phyloP scores from a whole-genome alignment of 108 stramenopile genomes.

The Nitzschia sp. region DNA sequence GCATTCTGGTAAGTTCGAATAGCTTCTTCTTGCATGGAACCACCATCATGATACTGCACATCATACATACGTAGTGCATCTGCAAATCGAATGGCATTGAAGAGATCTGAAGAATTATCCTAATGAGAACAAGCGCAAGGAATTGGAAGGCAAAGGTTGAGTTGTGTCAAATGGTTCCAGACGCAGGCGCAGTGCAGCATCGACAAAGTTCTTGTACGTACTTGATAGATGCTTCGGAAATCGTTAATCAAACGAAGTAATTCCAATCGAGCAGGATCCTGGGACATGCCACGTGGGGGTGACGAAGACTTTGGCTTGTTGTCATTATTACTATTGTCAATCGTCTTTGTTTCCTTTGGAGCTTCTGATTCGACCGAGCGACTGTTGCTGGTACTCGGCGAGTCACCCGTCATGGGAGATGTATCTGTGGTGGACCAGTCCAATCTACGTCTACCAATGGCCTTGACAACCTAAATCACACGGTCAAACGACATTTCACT shows the following conservation, averaged over 20 bases:
- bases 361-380: too few species aligned
- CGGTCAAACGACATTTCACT: not conserved
- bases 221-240: constrained; percentile 16
- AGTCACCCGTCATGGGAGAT: not conserved
- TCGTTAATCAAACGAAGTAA: constrained; percentile 14
- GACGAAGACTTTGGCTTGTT: not conserved
- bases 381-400: too few species aligned
- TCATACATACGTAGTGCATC: constrained; percentile 69
- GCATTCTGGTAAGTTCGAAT: constrained; percentile 57
- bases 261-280: constrained; percentile 21
- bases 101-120: not conserved
- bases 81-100: constrained; percentile 47
- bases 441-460: not conserved
- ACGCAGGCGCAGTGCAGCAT: not conserved
- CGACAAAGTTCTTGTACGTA: not conserved
- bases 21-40: constrained; percentile 65
- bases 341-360: not conserved
- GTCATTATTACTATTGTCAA: too few species aligned
- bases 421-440: not conserved
- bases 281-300: constrained; percentile 12
- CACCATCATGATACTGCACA: constrained; percentile 76
- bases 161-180: too few species aligned
- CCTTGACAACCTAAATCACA: constrained; percentile 1
- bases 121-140: not conserved
- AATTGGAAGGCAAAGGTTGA: not conserved